Evolutionary conservation across 257 asterid species (phyloP).

Genomic region (Vinca minor): DNA sequence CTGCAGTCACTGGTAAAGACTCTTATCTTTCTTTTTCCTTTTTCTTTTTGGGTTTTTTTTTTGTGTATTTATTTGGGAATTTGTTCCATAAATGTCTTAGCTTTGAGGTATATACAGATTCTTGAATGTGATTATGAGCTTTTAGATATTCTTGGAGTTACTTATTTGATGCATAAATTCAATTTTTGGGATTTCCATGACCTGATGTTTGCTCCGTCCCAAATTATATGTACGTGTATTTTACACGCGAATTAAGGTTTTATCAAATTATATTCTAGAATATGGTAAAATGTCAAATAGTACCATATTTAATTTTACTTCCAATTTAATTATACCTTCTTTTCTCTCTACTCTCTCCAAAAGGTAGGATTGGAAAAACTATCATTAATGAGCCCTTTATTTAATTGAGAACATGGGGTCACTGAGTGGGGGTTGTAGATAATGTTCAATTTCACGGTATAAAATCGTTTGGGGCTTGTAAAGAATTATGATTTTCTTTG

Average conservation of each 20-base stretch:
- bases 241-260: no score
- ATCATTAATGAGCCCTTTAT: no score
- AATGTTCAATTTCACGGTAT: neutral
- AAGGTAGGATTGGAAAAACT: no score
- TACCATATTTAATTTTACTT: no score
- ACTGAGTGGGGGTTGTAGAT: neutral
- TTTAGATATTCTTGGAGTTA: neutral
- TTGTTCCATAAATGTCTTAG: neutral
- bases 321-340: no score
- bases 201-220: neutral
- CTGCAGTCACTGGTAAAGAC: constrained; percentile 76
- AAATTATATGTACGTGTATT: no score
- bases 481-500: neutral
- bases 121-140: neutral
- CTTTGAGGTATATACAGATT: neutral
- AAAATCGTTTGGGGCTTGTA: neutral
- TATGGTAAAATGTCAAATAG: no score
- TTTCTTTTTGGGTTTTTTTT: no score
- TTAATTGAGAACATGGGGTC: no score
- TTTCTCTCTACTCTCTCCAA: no score
- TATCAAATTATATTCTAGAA: no score
- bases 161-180: neutral
- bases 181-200: neutral
- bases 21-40: no score
- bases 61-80: neutral